A percentile compares a stretch with the other conserved stretches of the same genome.
Conservation (phyloP, 129 eudicot genomes). For the Dittrichia graveolens region DNA sequence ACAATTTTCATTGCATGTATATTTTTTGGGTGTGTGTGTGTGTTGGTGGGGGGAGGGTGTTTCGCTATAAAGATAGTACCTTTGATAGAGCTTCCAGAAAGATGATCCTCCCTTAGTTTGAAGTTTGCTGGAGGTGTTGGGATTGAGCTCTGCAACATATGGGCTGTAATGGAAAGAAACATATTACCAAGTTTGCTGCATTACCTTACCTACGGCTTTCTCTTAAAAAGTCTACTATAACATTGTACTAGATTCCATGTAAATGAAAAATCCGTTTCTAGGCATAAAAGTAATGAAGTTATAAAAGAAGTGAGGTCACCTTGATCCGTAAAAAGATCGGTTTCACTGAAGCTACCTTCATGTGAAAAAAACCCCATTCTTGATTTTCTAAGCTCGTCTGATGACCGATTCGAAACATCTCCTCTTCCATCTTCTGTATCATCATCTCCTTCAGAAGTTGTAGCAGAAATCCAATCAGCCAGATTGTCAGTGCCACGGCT, state of each 20-base stretch:
- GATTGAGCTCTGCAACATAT: slow-evolving; percentile 59
- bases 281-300: too few species aligned
- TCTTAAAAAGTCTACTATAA: too few species aligned
- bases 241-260: background rate
- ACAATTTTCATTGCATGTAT: too few species aligned
- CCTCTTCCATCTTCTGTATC: slow-evolving; percentile 95
- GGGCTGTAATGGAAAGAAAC: slow-evolving; percentile 47
- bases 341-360: slow-evolving; percentile 67
- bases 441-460: slow-evolving; percentile 98
- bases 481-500: slow-evolving; percentile 71
- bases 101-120: slow-evolving; percentile 83
- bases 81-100: slow-evolving; percentile 87
- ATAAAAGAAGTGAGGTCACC: slow-evolving; percentile 39
- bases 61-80: slow-evolving; percentile 34
- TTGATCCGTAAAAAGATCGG: slow-evolving; percentile 69
- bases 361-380: slow-evolving; percentile 75
- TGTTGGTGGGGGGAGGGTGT: too few species aligned
- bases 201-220: background rate
- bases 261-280: background rate
- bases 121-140: slow-evolving; percentile 87
- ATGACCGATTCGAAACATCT: slow-evolving; percentile 71
- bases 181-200: slow-evolving; percentile 19
- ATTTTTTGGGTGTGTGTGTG: too few species aligned
- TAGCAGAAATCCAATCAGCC: slow-evolving; percentile 97
- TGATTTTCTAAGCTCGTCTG: slow-evolving; percentile 91